Conservation (phyloP, 768 basidiomycete species). For the Amanita inopinata region DNA sequence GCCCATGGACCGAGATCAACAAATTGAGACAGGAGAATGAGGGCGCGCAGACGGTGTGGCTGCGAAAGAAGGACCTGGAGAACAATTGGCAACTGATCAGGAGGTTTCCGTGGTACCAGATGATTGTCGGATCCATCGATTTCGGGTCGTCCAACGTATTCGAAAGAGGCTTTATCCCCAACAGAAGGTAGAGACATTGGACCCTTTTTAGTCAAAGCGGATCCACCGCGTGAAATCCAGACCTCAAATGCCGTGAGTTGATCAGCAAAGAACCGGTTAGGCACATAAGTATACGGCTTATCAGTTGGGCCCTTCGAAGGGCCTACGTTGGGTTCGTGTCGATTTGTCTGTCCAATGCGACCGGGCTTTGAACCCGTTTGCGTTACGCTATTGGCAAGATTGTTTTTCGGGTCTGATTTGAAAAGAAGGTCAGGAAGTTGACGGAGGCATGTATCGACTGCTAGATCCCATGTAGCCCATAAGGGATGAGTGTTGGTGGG, state of each 20-base stretch:
- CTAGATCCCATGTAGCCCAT: constrained; percentile 98
- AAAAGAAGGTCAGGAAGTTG: constrained; percentile 82
- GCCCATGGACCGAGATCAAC: constrained; percentile 99
- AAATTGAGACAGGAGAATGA: constrained; percentile 93
- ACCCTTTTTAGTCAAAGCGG: constrained; percentile 69
- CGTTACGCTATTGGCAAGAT: constrained; percentile 13
- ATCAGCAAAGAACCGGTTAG: constrained; percentile 90
- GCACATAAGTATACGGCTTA: constrained; percentile 62
- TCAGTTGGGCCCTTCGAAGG: constrained; percentile 21
- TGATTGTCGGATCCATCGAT: constrained; percentile 27
- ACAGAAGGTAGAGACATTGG: constrained; percentile 60
- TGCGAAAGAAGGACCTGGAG: constrained; percentile 96
- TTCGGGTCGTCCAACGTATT: constrained; percentile 3
- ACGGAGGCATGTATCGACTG: constrained; percentile 86
- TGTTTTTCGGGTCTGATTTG: constrained; percentile 22
- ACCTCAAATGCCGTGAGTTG: constrained; percentile 97
- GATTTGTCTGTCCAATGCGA: constrained; percentile 25
- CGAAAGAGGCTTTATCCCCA: constrained; percentile 19
- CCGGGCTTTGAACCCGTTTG: constrained; percentile 28
- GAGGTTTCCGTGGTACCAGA: constrained; percentile 81
- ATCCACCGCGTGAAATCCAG: constrained; percentile 93
- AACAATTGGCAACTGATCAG: constrained; percentile 95
- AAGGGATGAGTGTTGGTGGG: constrained; percentile 94
- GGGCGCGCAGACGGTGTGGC: constrained; percentile 87
- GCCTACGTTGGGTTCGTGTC: constrained; percentile 18